Percentiles rank a stretch among this genome's conserved stretches.
Evolutionary conservation across 1,284 basidiomycete species (phyloP).

Genomic region (Thelephora terrestris): DNA sequence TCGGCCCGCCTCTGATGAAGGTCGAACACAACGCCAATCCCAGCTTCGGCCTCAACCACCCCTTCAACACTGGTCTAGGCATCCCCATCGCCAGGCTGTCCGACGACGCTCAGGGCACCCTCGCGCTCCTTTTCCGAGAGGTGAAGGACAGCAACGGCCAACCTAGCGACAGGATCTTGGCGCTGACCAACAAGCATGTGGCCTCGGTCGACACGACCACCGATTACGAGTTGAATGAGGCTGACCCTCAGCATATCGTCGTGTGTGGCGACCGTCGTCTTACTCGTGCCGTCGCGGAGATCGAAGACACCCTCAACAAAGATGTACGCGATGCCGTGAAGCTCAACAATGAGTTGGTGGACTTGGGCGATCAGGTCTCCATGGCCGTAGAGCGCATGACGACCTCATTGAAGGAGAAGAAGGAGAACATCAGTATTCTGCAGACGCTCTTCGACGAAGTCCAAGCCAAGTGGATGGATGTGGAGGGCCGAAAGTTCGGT

Average conservation of each 20-base stretch:
- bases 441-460: slow-evolving; percentile 13
- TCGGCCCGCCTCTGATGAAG: slow-evolving; percentile 18
- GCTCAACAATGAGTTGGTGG: slow-evolving; percentile 7
- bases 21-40: slow-evolving; percentile 15
- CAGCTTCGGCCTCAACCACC: slow-evolving; percentile 17
- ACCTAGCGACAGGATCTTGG: slow-evolving; percentile 17
- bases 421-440: slow-evolving; percentile 14
- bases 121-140: slow-evolving; percentile 17
- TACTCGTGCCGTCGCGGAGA: slow-evolving; percentile 12
- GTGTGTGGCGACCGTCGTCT: slow-evolving; percentile 17
- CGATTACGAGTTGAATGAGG: slow-evolving; percentile 18
- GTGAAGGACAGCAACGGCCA: slow-evolving; percentile 13
- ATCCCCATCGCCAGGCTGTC: slow-evolving; percentile 21
- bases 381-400: slow-evolving; percentile 7
- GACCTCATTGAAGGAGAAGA: slow-evolving; percentile 9
- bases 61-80: slow-evolving; percentile 20
- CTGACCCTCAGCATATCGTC: slow-evolving; percentile 17
- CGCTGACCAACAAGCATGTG: slow-evolving; percentile 18
- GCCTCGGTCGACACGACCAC: slow-evolving; percentile 17
- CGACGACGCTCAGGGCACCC: slow-evolving; percentile 15
- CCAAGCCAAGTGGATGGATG: slow-evolving; percentile 15
- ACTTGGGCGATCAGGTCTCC: slow-evolving; percentile 8
- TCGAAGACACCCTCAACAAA: slow-evolving; percentile 6
- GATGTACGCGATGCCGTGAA: slow-evolving; percentile 5
- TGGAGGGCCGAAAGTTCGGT: slow-evolving; percentile 15